These are phyloP conservation scores for Gamarada debralockiae DNA, from an alignment of 495 filamentous ascomycete genomes.

Conservation along the genomic window DNA sequence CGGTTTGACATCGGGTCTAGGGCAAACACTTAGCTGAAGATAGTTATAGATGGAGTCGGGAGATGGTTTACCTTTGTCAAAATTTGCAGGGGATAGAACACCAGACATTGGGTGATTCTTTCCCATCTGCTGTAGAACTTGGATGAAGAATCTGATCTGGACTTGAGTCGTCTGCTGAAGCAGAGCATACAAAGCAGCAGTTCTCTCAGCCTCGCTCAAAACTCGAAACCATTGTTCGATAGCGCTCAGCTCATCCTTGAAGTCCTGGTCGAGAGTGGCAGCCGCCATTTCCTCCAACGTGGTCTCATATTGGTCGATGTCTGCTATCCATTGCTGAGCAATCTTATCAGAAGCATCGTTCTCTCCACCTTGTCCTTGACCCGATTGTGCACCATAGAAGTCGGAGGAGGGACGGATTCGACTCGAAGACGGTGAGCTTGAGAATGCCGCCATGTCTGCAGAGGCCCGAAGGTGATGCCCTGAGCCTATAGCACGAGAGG, in stretches of 20 bases:
- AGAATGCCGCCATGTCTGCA: constrained; percentile 91
- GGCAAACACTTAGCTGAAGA: constrained; percentile 1
- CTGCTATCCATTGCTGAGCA: constrained; percentile 96
- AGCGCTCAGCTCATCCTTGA: constrained; percentile 97
- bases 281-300: constrained; percentile 99
- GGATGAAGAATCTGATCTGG: constrained; percentile 98
- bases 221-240: constrained; percentile 99
- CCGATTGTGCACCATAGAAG: constrained; percentile 73
- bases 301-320: constrained; percentile 97
- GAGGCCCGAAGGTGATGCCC: constrained; percentile 90
- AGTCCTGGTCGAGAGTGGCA: constrained; percentile 95
- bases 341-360: constrained; percentile 84
- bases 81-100: constrained; percentile 90
- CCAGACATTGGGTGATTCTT: constrained; percentile 97
- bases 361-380: constrained; percentile 64
- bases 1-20: constrained; percentile 96
- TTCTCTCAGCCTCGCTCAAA: constrained; percentile 92
- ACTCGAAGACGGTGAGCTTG: constrained; percentile 65
- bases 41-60: constrained; percentile 17
- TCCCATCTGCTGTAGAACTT: constrained; percentile 97
- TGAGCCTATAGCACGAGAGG: constrained; percentile 71
- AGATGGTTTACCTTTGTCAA: constrained; percentile 79
- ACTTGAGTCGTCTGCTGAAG: constrained; percentile 98
- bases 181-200: constrained; percentile 90
- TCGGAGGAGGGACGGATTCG: constrained; percentile 94